Conservation (phyloP, 2,329 filamentous ascomycete genomes). For the Diaporthe citrichinensis region DNA sequence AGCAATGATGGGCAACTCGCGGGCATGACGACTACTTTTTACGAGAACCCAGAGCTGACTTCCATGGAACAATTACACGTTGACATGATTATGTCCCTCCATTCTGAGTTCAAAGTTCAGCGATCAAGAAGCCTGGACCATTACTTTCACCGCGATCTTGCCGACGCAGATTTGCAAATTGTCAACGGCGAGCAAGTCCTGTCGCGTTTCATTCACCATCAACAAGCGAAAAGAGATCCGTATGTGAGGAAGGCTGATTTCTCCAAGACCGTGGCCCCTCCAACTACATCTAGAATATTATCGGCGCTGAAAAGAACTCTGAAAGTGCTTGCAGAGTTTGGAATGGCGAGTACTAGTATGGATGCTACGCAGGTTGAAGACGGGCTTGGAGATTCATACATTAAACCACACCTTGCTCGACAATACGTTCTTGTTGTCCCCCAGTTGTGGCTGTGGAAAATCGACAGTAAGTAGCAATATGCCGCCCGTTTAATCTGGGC, state of each 20-base stretch:
- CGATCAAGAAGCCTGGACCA: background rate
- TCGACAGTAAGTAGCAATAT: background rate
- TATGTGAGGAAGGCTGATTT: no score
- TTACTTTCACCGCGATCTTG: background rate
- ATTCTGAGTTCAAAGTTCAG: background rate
- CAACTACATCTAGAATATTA: background rate
- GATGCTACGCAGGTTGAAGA: background rate
- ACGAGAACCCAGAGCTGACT: background rate
- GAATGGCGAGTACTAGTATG: background rate
- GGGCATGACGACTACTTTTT: background rate
- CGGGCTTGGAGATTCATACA: background rate
- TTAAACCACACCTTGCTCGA: background rate
- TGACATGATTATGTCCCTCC: background rate
- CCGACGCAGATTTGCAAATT: background rate
- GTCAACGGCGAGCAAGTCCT: background rate
- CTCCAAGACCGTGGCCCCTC: no score
- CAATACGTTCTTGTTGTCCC: constrained; percentile 3
- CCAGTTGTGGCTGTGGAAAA: constrained; percentile 2
- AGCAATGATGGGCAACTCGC: background rate
- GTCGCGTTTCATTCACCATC: constrained; percentile 6
- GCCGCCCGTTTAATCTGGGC: no score
- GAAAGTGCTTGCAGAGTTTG: background rate
- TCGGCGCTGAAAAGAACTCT: background rate
- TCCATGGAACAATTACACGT: background rate
- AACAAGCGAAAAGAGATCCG: background rate